Base-by-base conservation (phyloP, 2,329 filamentous ascomycete genomes). In the Alternaria solani region DNA sequence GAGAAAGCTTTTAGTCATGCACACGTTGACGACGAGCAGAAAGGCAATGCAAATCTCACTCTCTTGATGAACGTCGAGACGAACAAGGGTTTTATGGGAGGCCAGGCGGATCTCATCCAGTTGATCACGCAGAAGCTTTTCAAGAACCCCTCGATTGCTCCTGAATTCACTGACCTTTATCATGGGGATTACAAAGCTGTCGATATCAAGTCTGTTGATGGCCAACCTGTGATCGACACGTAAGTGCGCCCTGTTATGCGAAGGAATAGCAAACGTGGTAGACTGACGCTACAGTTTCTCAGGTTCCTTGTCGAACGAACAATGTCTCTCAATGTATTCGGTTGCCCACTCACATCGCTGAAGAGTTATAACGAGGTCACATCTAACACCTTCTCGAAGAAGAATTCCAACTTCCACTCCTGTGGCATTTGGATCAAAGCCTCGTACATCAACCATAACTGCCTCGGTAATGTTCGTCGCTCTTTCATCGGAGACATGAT, bases 1-100 rank as follows among this genome's bases (percentile, higher is more conserved):
- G 86, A 88, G 60, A 88, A 87, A 61, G 85, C 85, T 0, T 86
- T 87, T 64, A 71, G 71, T 0, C 79, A 85, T 66, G 75, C 62
- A 20, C 81, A 75, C 26, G 53, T 57, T 43, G 64, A 67, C 4
- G 73, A 71, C 3, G 55, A 64, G 0, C 47, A 38, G 2, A 62
- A 26, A n/a, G 30, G 23, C 2, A 53, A 59, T 20, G 57, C 54
- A 8, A 71, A 67, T 4, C 58, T 63, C 11, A 71, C 56, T 1
- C n/a, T 82, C 0, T 51, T 84, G 44, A 68, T 84, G 16, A 81
- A 84, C 56, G 3, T 71, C 3, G 66, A 76, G 2, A 78, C 73
- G 7, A 68, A 79, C 2, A 61, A 14, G 7, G 63, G 71, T 1
- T 72, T 62, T 3, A 61, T 80, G 36, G 82, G 81, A 0, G 77